Base-by-base conservation (phyloP, 192 early-diverging fungal genomes). In the Coemansia sp. region DNA sequence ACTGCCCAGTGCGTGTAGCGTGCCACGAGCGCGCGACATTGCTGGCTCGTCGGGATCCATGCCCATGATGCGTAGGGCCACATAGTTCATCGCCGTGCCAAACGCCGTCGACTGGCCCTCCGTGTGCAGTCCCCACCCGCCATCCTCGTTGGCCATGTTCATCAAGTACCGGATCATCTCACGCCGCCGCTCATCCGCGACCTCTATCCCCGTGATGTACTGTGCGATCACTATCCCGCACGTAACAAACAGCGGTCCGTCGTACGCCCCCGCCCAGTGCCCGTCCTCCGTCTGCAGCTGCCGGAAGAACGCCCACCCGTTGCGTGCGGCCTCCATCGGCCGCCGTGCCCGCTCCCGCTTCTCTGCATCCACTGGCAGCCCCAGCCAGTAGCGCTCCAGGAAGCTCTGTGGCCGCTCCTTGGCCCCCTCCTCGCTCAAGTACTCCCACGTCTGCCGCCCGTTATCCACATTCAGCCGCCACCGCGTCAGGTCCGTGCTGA, bases 81-180 rank as follows among this genome's bases (percentile, higher is more conserved):
- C 85, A 61, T 99, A 99, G 68, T 96, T 99, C 40, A 99, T 66
- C 1, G 89, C 85, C 0, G 96, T 99, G 39, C 94, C 94, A 75
- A 99, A 99, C 9, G 88, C 90, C 2, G 94, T 92, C 16, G 94
- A 96, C 18, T 78, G 65, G 36, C 88, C 80, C 69, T 96, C 94
- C 36, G 90, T 89, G 64, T 99, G 96, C 87, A 99, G 78, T 11
- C 96, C 94, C 94, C 94, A 99, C 7, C 96, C 96, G 27, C 96
- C 96, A 51, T 96, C 92, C 18, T 82, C 84, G 66, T 90, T 69
- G 2, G 94, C 94, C 47, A 81, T 70, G 67, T 85, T 86, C 29
- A 87, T 65, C 39, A 99, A 53, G 69, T 97, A 99, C 26, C 90
- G 81, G 30, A 86, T 83, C 46, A 97, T 77, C 77, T 97, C 96